Conservation (phyloP, 331 rosid genomes). For the Pyrus hybrid region DNA sequence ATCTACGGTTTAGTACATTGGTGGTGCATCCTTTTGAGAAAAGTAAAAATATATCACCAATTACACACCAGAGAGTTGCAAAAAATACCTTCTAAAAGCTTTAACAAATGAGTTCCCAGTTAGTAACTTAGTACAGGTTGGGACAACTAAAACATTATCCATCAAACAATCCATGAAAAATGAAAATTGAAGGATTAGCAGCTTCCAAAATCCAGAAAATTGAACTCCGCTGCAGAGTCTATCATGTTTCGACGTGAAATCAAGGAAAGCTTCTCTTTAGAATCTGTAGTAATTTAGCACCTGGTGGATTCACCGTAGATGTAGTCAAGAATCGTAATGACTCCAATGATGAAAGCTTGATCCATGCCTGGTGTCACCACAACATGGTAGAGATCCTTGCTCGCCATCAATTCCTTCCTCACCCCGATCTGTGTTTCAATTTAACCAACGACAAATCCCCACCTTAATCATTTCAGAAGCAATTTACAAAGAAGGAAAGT, state of each 20-base stretch:
- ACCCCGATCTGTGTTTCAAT: constrained; percentile 41
- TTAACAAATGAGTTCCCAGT: not conserved
- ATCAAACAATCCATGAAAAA: not conserved
- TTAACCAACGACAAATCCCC: not conserved
- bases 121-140: not conserved
- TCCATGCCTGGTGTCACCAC: constrained; percentile 42
- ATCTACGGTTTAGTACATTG: too few relatives aligned
- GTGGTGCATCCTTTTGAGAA: not conserved
- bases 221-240: not conserved
- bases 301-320: constrained; percentile 75
- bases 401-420: constrained; percentile 44
- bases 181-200: not conserved
- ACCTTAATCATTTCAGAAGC: not conserved
- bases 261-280: not conserved
- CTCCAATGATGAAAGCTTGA: constrained; percentile 45
- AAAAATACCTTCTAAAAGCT: not conserved
- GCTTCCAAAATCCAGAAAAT: not conserved
- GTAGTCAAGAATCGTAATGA: constrained; percentile 51
- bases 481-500: not conserved
- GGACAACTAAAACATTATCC: not conserved
- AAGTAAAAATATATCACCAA: not conserved
- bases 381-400: constrained; percentile 66
- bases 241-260: not conserved
- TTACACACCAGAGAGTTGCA: not conserved
- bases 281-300: constrained; percentile 19